Percentiles rank a stretch among this genome's conserved stretches.
These are phyloP conservation scores for Claviceps maximensis DNA, from an alignment of 2,329 filamentous ascomycete genomes.

Conservation along the genomic window DNA sequence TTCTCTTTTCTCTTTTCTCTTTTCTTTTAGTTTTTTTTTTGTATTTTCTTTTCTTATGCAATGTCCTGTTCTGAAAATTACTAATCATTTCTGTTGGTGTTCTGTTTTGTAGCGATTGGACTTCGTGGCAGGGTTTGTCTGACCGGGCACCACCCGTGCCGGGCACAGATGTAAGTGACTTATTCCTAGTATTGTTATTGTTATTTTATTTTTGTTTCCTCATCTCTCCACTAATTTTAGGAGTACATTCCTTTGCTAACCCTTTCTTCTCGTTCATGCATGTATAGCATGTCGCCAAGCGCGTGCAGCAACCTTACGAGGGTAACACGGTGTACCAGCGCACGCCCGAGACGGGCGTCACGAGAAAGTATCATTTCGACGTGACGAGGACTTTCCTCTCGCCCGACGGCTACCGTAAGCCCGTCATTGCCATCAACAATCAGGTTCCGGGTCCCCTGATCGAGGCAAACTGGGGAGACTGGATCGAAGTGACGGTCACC, in stretches of 20 bases:
- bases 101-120: background rate
- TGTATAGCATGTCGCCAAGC: background rate
- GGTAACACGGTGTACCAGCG: background rate
- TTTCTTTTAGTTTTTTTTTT: no score
- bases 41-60: no score
- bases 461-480: constrained; percentile 37
- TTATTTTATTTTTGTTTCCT: background rate
- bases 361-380: constrained; percentile 1
- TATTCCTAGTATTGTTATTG: background rate
- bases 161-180: background rate
- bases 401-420: background rate
- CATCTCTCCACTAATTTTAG: no score
- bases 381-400: background rate
- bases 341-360: constrained; percentile 1
- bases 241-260: no score
- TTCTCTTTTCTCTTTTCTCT: no score
- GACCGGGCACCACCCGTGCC: background rate
- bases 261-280: no score
- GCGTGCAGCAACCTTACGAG: background rate
- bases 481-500: constrained; percentile 37
- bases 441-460: constrained; percentile 47
- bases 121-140: background rate
- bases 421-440: constrained; percentile 36
- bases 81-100: background rate
- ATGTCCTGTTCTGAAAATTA: no score